phyloP scores from a whole-genome alignment of 1,139 yeast species.

The Yueomyces sp. region DNA sequence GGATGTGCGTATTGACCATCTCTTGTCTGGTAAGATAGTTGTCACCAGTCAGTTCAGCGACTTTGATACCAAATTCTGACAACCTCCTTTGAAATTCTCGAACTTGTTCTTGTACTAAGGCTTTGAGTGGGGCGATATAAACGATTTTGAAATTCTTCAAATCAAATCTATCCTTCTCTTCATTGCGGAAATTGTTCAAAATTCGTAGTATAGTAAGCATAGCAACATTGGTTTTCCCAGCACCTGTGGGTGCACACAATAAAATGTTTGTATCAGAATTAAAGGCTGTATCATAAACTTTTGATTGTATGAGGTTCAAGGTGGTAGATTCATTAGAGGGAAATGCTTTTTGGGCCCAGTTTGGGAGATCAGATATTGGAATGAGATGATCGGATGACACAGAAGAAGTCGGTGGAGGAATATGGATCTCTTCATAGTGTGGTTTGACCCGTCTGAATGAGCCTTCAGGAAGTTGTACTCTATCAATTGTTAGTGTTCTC shows the following conservation, averaged over 20 bases:
- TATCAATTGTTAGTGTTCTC: slow-evolving; percentile 47
- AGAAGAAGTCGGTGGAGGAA: slow-evolving; percentile 61
- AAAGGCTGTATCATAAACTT: slow-evolving; percentile 69
- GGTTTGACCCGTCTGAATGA: slow-evolving; percentile 66
- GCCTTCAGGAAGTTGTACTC: slow-evolving; percentile 68
- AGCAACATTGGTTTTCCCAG: slow-evolving; percentile 96
- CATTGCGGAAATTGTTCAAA: slow-evolving; percentile 40
- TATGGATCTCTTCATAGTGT: slow-evolving; percentile 73
- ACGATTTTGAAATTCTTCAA: slow-evolving; percentile 60
- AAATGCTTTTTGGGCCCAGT: slow-evolving; percentile 72
- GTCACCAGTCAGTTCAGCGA: slow-evolving; percentile 88
- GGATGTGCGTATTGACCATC: slow-evolving; percentile 63
- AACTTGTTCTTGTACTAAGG: slow-evolving; percentile 91
- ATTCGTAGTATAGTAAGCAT: slow-evolving; percentile 61
- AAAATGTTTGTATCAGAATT: slow-evolving; percentile 57
- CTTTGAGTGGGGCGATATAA: slow-evolving; percentile 88
- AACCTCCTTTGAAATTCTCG: slow-evolving; percentile 71
- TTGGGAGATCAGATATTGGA: slow-evolving; percentile 52
- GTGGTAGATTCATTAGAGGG: slow-evolving; percentile 52
- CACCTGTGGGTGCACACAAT: slow-evolving; percentile 97
- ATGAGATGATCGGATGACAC: slow-evolving; percentile 39
- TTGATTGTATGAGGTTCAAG: slow-evolving; percentile 75
- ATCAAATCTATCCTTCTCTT: slow-evolving; percentile 36
- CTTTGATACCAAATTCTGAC: slow-evolving; percentile 53
- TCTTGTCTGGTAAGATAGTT: slow-evolving; percentile 67